Conservation (phyloP, 2,329 filamentous ascomycete genomes). For the Claviceps quebecensis region DNA sequence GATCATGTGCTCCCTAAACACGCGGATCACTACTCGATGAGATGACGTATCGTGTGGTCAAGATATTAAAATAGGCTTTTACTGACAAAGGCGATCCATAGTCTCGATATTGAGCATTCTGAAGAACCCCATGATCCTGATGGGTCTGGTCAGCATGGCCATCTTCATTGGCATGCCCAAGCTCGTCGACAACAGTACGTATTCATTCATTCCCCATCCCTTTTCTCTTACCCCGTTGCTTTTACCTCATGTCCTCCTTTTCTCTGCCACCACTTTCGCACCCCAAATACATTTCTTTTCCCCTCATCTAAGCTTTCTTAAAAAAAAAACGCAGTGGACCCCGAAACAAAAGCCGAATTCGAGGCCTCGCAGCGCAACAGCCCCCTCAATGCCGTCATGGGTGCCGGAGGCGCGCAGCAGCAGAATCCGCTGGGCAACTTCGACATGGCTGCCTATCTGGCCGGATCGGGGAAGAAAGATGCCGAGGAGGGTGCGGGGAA, state of each 20-base stretch:
- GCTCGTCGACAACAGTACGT: slow-evolving; percentile 86
- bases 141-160: slow-evolving; percentile 69
- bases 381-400: slow-evolving; percentile 46
- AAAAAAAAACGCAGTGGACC: slow-evolving; percentile 56
- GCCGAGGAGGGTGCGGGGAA: slow-evolving; percentile 7
- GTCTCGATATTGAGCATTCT: slow-evolving; percentile 70
- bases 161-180: slow-evolving; percentile 91
- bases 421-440: slow-evolving; percentile 39
- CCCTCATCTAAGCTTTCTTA: background rate
- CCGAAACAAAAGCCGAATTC: slow-evolving; percentile 86
- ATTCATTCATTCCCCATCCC: no score
- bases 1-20: no score
- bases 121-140: slow-evolving; percentile 93
- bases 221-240: background rate
- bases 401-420: slow-evolving; percentile 16
- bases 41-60: no score
- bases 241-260: background rate
- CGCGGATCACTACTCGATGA: no score
- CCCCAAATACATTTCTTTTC: background rate
- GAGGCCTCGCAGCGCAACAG: slow-evolving; percentile 75
- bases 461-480: slow-evolving; percentile 37
- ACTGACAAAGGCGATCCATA: slow-evolving; percentile 16
- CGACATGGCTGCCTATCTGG: slow-evolving; percentile 50
- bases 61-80: background rate
- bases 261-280: background rate